Base-by-base conservation (phyloP, 2,329 filamentous ascomycete species). In the Trichoderma simmonsii region DNA sequence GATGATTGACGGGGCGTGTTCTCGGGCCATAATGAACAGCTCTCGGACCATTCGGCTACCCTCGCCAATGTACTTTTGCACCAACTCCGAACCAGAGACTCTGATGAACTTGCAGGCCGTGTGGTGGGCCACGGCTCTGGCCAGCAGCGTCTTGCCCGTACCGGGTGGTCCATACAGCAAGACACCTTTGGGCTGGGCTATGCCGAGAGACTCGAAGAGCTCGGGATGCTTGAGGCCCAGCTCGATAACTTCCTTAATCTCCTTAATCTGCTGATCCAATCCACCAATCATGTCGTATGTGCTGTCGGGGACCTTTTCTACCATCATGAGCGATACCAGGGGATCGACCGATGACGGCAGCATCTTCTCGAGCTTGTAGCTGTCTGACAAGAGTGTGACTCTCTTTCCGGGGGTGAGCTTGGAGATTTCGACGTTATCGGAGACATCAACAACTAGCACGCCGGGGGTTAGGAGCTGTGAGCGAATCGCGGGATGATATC, bases 231-330 rank as follows among this genome's bases (percentile, higher is more conserved):
- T 98, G 74, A 99, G 90, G 76, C 96, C 96, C 59, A 99, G 91
- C 86, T 99, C 96, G 82, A 99, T 98, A 78, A 99, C 96, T 85
- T 99, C 96, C 85, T 99, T 99, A 87, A 99, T 99, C 82, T 99
- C 96, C 86, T 99, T 98, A 86, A 99, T 98, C 82, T 99, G 96
- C 82, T 99, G 95, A 81, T 99, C 96, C 74, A 99, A 86, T 76
- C 96, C 96, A 84, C 96, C 96, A 82, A 99, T 99, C 96, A 99
- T 99, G 85, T 99, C 96, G 87, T 99, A 99, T 81, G 96, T 99
- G 86, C 94, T 98, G 87, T 99, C 96, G 18, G 96, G 96, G 18
- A 99, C 96, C 88, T 99, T 99, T 82, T 99, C 96, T 67, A 99
- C 96, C 96, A 99, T 99, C 96, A 99, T 99, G 81, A 99, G 93